A percentile compares a stretch with the other conserved stretches of the same genome.
These are phyloP conservation scores for Cyclostephanos tholiformis DNA, from an alignment of 108 stramenopile genomes.

Conservation along the genomic window DNA sequence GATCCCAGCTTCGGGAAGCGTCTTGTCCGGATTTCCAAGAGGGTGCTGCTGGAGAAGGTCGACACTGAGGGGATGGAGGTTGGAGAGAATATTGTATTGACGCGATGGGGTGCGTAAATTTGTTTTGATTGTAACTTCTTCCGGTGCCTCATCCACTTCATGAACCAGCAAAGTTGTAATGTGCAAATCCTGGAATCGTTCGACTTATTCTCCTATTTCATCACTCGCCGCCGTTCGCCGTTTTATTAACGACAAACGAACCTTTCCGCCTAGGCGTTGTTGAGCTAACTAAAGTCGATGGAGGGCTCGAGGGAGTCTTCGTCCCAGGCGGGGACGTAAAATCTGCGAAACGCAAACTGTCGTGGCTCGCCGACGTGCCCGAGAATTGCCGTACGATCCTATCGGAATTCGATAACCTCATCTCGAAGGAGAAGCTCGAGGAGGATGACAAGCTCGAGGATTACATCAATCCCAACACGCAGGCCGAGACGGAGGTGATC, in stretches of 20 bases:
- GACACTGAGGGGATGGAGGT: conserved; percentile 87
- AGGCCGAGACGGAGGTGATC: conserved; percentile 79
- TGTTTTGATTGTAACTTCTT: background rate
- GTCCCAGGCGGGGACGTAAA: conserved; percentile 92
- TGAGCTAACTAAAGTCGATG: conserved; percentile 85
- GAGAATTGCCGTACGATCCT: conserved; percentile 61
- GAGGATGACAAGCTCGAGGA: conserved; percentile 96
- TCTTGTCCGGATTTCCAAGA: conserved; percentile 67
- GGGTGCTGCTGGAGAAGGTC: conserved; percentile 85
- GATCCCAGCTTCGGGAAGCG: conserved; percentile 87
- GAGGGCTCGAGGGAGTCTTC: conserved; percentile 72
- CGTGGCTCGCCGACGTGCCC: conserved; percentile 88
- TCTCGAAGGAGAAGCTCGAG: conserved; percentile 94
- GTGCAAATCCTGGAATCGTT: background rate
- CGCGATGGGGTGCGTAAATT: conserved; percentile 87
- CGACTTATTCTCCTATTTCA: background rate
- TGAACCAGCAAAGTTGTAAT: background rate
- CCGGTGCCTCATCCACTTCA: background rate
- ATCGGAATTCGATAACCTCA: conserved; percentile 96
- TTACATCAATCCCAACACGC: conserved; percentile 89
- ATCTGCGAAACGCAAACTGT: conserved; percentile 90
- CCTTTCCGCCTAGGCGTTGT: conserved; percentile 58
- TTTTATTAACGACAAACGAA: background rate
- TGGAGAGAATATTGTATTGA: conserved; percentile 92
- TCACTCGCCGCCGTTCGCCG: background rate